Evolutionary conservation across 2,329 filamentous ascomycete genomes (phyloP).

Genomic region (Aurifilum marmelostoma): DNA sequence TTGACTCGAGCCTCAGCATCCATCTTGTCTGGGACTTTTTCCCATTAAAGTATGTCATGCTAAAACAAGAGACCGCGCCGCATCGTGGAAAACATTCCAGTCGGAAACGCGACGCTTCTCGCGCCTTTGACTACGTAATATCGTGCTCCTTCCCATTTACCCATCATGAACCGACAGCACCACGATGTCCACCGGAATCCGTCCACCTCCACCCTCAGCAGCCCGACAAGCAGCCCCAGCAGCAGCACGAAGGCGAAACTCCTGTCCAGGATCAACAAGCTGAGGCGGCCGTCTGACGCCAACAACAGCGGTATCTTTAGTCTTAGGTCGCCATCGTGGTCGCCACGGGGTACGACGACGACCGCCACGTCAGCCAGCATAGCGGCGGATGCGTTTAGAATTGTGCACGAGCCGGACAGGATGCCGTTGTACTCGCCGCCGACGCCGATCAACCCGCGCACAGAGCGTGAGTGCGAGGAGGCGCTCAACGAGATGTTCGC

Average conservation of each 20-base stretch:
- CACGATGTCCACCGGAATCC: conserved; percentile 11
- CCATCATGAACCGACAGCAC: conserved; percentile 6
- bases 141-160: neutral
- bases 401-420: conserved; percentile 24
- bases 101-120: neutral
- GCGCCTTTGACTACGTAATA: neutral
- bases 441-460: conserved; percentile 12
- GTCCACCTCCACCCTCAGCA: conserved; percentile 11
- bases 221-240: neutral
- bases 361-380: neutral
- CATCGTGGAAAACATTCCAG: neutral
- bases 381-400: conserved; percentile 13
- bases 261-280: conserved; percentile 22
- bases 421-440: conserved; percentile 17
- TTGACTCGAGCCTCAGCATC: neutral
- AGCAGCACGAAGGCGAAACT: conserved; percentile 14
- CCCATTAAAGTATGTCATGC: neutral
- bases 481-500: conserved; percentile 19
- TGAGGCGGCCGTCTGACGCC: conserved; percentile 11
- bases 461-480: conserved; percentile 22
- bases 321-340: conserved; percentile 11
- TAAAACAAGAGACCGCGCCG: neutral
- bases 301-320: neutral
- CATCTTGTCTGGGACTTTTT: neutral
- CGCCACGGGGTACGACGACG: neutral